Base-by-base conservation (phyloP, 208 protist species). In the Acanthamoeba castellanii region DNA sequence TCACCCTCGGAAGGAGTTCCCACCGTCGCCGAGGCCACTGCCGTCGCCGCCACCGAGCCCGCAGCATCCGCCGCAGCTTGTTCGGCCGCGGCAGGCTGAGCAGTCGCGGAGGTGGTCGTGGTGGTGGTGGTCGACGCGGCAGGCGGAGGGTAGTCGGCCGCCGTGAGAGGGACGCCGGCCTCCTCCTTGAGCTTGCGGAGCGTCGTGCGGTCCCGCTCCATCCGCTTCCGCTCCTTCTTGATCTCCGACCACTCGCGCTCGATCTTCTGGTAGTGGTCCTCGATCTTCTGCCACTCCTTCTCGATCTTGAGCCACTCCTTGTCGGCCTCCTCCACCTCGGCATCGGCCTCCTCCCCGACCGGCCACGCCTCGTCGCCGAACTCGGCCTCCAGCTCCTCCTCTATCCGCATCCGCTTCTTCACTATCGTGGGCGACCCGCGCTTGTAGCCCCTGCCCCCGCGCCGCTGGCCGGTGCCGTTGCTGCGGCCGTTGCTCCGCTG, bases 271-370 rank as follows among this genome's bases (percentile, higher is more conserved):
- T 94, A 85, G 90, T 94, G 90, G 18, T 94, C 90, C 32, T 84
- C 52, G 52, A 78, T 94, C 70, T 94, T 94, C n/a, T 92, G 52
- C 87, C 87, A 92, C n/a, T 94, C 90, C 57, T 94, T 45, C 72
- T 94, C 90, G 4, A 85, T 84, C 70, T 94, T 84, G 30, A 61
- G 27, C 70, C 90, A 85, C 25, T 94, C 90, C 47, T 78, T 68
- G 27, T 94, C 72, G 34, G 45, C 72, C 42, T 72, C 57, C 68
- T 84, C 68, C 85, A 59, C 85, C 20, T 66, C 82, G 14, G 45
- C 25, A 34, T 92, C 50, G 7, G 7, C 85, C 64, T 74, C 85
- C 11, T 92, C 85, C 0, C 13, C 61, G 37, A 14, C 59, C 27
- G 50, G 47, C 78, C 78, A 87, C 27, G 78, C 47, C 52, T 87